Conservation (phyloP, 1,139 yeast species). For the Casaregolazyma lundiana region DNA sequence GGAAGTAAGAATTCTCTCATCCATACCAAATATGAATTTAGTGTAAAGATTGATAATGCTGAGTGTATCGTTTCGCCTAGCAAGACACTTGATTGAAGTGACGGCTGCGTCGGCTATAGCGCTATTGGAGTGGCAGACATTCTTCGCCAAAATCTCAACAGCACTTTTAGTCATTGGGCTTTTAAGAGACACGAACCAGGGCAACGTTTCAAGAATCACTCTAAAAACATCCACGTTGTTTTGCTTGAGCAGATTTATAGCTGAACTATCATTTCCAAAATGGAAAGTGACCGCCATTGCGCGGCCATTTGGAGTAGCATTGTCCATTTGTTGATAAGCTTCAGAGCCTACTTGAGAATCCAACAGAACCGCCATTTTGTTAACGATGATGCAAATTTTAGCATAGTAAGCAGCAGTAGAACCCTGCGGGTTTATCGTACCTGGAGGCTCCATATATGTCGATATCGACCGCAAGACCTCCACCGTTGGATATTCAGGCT, state of each 20-base stretch:
- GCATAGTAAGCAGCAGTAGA: constrained; percentile 48
- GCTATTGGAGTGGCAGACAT: constrained; percentile 63
- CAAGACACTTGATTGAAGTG: constrained; percentile 58
- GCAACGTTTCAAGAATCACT: constrained; percentile 60
- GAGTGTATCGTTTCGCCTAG: constrained; percentile 67
- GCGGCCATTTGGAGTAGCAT: constrained; percentile 28
- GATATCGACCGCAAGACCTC: constrained; percentile 13
- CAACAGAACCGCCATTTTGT: constrained; percentile 51
- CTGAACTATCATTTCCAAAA: constrained; percentile 42
- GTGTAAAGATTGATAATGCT: constrained; percentile 70
- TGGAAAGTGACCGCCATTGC: constrained; percentile 44
- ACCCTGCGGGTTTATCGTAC: constrained; percentile 17
- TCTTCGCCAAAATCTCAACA: constrained; percentile 70
- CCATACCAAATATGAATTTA: constrained; percentile 72
- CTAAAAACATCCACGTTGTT: constrained; percentile 62
- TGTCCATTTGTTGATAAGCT: constrained; percentile 21
- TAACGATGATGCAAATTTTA: constrained; percentile 65
- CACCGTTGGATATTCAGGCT: constrained; percentile 70
- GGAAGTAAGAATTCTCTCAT: constrained; percentile 43
- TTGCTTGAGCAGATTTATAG: constrained; percentile 27
- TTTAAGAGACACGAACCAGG: constrained; percentile 61
- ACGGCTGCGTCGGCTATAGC: constrained; percentile 61
- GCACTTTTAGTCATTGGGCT: constrained; percentile 47
- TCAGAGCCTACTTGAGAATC: constrained; percentile 43
- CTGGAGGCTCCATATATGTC: neutral